Evolutionary conservation across 768 basidiomycete species (phyloP).

Genomic region (Arthromyces matolae): DNA sequence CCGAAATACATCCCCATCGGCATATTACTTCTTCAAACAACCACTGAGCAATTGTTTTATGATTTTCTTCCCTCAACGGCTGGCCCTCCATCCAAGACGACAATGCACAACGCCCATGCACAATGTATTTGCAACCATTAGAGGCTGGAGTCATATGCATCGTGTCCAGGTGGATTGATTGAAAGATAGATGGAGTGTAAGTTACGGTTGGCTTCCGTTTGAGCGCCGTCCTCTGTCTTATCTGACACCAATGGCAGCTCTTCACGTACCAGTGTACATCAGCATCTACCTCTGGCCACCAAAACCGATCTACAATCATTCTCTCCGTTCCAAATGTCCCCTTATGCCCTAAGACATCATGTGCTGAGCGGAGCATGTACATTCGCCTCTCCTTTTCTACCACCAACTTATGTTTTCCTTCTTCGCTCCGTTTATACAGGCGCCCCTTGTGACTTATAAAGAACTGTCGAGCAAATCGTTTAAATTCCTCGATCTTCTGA

Average conservation of each 20-base stretch:
- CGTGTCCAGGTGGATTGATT: slow-evolving; percentile 23
- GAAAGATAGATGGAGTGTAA: slow-evolving; percentile 22
- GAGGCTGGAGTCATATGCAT: slow-evolving; percentile 24
- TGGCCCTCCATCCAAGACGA: slow-evolving; percentile 20
- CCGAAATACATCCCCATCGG: slow-evolving; percentile 32
- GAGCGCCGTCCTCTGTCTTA: slow-evolving; percentile 17
- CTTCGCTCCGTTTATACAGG: slow-evolving; percentile 1
- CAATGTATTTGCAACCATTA: slow-evolving; percentile 19
- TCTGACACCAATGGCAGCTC: slow-evolving; percentile 32
- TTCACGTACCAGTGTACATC: slow-evolving; percentile 29
- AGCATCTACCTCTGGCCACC: slow-evolving; percentile 17
- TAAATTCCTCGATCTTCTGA: neutral
- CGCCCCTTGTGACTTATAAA: neutral
- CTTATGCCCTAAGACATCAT: slow-evolving; percentile 21
- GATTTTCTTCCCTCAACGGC: slow-evolving; percentile 19
- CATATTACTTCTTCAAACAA: slow-evolving; percentile 30
- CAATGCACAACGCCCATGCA: slow-evolving; percentile 23
- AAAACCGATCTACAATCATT: slow-evolving; percentile 15
- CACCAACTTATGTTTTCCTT: slow-evolving; percentile 19
- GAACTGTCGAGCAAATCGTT: neutral
- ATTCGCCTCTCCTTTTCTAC: slow-evolving; percentile 13
- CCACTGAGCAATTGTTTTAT: slow-evolving; percentile 19
- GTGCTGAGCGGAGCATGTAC: slow-evolving; percentile 18
- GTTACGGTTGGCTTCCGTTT: slow-evolving; percentile 26
- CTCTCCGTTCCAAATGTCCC: slow-evolving; percentile 6